Evolutionary conservation across 257 asterid genomes (phyloP).

Genomic region (Nemophila menziesii): DNA sequence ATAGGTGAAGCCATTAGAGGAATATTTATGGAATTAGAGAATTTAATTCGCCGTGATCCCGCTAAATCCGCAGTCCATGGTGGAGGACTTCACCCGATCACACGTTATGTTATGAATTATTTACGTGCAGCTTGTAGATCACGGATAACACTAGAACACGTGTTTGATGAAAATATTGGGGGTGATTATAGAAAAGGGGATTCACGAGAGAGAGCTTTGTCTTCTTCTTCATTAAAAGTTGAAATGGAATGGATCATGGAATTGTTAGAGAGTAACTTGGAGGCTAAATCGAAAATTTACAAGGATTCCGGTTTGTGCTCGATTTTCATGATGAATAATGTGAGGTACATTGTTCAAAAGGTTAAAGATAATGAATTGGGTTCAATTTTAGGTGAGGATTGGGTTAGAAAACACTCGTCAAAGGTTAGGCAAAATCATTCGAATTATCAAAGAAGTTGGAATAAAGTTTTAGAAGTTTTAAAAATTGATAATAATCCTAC

Average conservation of each 20-base stretch:
- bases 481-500: slow-evolving; percentile 40
- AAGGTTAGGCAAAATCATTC: slow-evolving; percentile 69
- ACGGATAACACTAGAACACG: slow-evolving; percentile 60
- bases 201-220: slow-evolving; percentile 35
- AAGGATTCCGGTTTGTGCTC: slow-evolving; percentile 63
- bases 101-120: slow-evolving; percentile 92
- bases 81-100: slow-evolving; percentile 88
- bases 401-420: slow-evolving; percentile 72
- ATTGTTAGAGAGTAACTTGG: slow-evolving; percentile 83
- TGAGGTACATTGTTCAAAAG: slow-evolving; percentile 77
- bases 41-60: slow-evolving; percentile 83
- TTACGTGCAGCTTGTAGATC: slow-evolving; percentile 95
- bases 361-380: slow-evolving; percentile 76
- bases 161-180: slow-evolving; percentile 52
- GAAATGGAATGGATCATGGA: slow-evolving; percentile 93
- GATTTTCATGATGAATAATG: slow-evolving; percentile 87
- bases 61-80: slow-evolving; percentile 80
- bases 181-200: slow-evolving; percentile 53
- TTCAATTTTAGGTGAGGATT: slow-evolving; percentile 69
- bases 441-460: slow-evolving; percentile 88
- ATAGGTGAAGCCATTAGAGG: slow-evolving; percentile 80
- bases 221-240: slow-evolving; percentile 50
- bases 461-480: slow-evolving; percentile 65
- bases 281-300: slow-evolving; percentile 73
- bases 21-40: slow-evolving; percentile 89